phyloP scores from a whole-genome alignment of 805 yeast species.

The Saturnispora besseyi region DNA sequence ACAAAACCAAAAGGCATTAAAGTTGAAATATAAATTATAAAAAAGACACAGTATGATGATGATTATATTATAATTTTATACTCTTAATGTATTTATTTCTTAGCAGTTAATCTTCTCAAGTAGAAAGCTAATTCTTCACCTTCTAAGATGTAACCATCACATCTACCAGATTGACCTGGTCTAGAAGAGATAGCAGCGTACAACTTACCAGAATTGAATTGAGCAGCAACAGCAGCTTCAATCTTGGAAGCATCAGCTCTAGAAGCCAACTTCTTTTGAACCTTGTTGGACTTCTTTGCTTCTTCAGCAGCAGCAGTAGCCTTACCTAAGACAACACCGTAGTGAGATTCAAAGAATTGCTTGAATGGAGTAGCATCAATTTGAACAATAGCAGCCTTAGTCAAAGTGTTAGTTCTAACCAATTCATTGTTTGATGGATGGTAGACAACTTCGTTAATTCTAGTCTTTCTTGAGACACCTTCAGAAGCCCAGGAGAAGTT shows the following conservation, averaged over 20 bases:
- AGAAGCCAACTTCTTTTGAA: slow-evolving; percentile 87
- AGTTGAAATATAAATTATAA: background rate
- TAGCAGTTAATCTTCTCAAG: slow-evolving; percentile 98
- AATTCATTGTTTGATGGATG: slow-evolving; percentile 99
- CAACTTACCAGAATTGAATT: slow-evolving; percentile 98
- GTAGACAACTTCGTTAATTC: slow-evolving; percentile 95
- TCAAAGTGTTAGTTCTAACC: slow-evolving; percentile 99
- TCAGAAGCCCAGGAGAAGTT: slow-evolving; percentile 99
- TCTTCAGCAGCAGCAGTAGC: slow-evolving; percentile 53
- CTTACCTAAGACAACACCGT: slow-evolving; percentile 91
- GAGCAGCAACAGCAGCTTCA: slow-evolving; percentile 87
- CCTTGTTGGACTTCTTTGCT: slow-evolving; percentile 61
- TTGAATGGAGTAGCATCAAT: slow-evolving; percentile 99
- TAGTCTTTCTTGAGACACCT: slow-evolving; percentile 98
- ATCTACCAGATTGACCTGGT: slow-evolving; percentile 99
- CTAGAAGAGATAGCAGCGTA: slow-evolving; percentile 98
- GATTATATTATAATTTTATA: background rate
- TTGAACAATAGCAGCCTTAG: slow-evolving; percentile 98
- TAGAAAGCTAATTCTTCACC: slow-evolving; percentile 99
- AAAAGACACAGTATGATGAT: background rate
- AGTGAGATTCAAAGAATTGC: slow-evolving; percentile 98
- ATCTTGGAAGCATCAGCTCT: slow-evolving; percentile 80
- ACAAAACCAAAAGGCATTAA: slow-evolving; percentile 5
- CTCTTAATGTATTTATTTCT: slow-evolving; percentile 57
- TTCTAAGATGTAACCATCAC: slow-evolving; percentile 99